Conservation (phyloP, 2,329 filamentous ascomycete genomes). For the Talaromyces sp. region DNA sequence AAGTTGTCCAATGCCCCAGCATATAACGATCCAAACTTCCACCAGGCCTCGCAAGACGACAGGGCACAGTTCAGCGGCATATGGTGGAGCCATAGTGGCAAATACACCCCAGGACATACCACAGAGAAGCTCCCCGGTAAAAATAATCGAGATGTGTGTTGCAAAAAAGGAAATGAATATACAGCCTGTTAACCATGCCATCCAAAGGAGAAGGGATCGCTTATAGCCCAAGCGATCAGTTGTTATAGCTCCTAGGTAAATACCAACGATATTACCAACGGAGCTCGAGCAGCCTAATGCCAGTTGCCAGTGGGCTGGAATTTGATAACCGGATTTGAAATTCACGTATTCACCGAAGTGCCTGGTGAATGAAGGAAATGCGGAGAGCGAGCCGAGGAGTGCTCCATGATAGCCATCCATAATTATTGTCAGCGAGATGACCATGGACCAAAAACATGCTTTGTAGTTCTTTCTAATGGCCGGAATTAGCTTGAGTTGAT, state of each 20-base stretch:
- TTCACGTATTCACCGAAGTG: constrained; percentile 32
- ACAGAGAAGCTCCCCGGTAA: constrained; percentile 46
- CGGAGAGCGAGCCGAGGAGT: constrained; percentile 74
- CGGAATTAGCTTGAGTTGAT: constrained; percentile 66
- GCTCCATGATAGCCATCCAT: constrained; percentile 90
- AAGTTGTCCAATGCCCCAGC: constrained; percentile 45
- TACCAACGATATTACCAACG: constrained; percentile 11
- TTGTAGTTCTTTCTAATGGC: constrained; percentile 80
- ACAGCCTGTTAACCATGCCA: constrained; percentile 42
- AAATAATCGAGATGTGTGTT: constrained; percentile 39
- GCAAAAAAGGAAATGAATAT: constrained; percentile 50
- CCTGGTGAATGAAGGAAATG: constrained; percentile 34
- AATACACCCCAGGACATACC: constrained; percentile 50
- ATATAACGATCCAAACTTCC: constrained; percentile 43
- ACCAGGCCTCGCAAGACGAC: constrained; percentile 40
- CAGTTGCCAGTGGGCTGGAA: constrained; percentile 15
- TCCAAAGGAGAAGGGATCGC: constrained; percentile 41
- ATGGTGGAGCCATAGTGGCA: constrained; percentile 42
- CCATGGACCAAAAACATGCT: constrained; percentile 73
- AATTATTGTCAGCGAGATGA: constrained; percentile 83
- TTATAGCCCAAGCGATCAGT: constrained; percentile 8
- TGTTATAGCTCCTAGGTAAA: constrained; percentile 5
- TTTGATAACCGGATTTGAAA: constrained; percentile 30
- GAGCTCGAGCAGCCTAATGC: constrained; percentile 5
- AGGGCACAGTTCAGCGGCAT: constrained; percentile 42